Base-by-base conservation (phyloP, 2,329 filamentous ascomycete genomes). In the Xylariaceae sp. region DNA sequence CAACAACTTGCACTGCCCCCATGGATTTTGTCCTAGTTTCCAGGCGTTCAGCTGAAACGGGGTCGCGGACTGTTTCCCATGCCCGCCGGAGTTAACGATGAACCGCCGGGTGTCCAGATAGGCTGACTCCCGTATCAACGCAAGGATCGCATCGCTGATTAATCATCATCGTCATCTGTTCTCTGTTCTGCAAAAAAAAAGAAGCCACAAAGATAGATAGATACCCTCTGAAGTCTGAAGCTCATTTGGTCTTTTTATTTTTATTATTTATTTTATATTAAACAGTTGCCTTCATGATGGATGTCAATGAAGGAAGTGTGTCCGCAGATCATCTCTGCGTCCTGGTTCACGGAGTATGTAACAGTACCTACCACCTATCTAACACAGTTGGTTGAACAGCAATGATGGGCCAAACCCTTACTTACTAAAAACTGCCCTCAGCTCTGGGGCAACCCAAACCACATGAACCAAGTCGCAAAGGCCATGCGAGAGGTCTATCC, bases 371-470 rank as follows among this genome's bases (percentile, higher is more conserved):
- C n/a, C n/a, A n/a, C n/a, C n/a, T n/a, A n/a, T n/a, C n/a, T n/a
- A n/a, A n/a, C n/a, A n/a, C n/a, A n/a, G n/a, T n/a, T n/a, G n/a
- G n/a, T n/a, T n/a, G n/a, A n/a, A n/a, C n/a, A n/a, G n/a, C n/a
- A n/a, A n/a, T n/a, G n/a, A 24, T 11, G 21, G 21, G 7, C 21
- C 6, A 24, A 24, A 24, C 21, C 11, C 21, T 7, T 24, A 24
- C 11, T 11, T 11, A 24, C 11, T 24, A 8, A 8, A 29, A 33
- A 30, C 42, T 46, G 41, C 51, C 56, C 15, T 28, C 49, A 86
- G 65, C 71, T 89, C 49, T 90, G 86, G 86, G 86, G 86, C 14
- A 86, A 87, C 48, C 86, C 86, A 1, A 69, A 70, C 33, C 85
- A 92, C 61, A 75, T 90, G 63, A 70, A 70, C 44, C 79, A 76